phyloP scores from a whole-genome alignment of 164 flowering plant genomes.

The Kalanchoe fedtschenkoi region DNA sequence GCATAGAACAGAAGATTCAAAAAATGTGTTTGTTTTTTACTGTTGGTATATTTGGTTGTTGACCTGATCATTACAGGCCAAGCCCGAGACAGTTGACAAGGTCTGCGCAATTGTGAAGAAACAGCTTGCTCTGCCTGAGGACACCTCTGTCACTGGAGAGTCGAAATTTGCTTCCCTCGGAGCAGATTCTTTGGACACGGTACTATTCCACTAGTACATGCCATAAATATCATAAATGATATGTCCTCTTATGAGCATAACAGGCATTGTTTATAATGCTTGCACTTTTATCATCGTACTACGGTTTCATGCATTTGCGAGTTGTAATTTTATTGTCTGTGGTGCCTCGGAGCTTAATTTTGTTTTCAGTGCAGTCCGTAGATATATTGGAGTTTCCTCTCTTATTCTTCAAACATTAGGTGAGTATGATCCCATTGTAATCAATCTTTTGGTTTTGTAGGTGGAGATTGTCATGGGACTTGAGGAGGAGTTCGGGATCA shows the following conservation, averaged over 20 bases:
- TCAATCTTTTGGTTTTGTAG: neutral
- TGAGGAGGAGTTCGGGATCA: slow-evolving; percentile 8
- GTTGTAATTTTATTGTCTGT: neutral
- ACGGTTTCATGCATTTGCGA: neutral
- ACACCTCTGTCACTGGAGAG: slow-evolving; percentile 30
- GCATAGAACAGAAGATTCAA: neutral
- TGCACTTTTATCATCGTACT: neutral
- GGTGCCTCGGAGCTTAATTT: neutral
- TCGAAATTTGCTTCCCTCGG: slow-evolving; percentile 58
- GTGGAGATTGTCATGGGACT: slow-evolving; percentile 8
- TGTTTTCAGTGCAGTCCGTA: neutral
- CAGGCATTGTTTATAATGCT: neutral
- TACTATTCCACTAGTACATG: slow-evolving; percentile 10
- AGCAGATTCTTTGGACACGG: slow-evolving; percentile 85
- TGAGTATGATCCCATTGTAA: neutral
- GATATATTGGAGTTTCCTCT: neutral
- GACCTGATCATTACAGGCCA: slow-evolving; percentile 34
- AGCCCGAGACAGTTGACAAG: slow-evolving; percentile 58
- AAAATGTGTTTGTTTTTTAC: neutral
- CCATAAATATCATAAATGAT: neutral
- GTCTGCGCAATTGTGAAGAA: slow-evolving; percentile 57
- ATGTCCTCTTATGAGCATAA: too few species aligned
- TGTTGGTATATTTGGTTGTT: neutral
- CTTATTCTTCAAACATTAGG: neutral
- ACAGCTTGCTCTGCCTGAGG: slow-evolving; percentile 46